These are phyloP conservation scores for Tetrapisispora fleetii DNA, from an alignment of 805 yeast genomes.

Conservation along the genomic window DNA sequence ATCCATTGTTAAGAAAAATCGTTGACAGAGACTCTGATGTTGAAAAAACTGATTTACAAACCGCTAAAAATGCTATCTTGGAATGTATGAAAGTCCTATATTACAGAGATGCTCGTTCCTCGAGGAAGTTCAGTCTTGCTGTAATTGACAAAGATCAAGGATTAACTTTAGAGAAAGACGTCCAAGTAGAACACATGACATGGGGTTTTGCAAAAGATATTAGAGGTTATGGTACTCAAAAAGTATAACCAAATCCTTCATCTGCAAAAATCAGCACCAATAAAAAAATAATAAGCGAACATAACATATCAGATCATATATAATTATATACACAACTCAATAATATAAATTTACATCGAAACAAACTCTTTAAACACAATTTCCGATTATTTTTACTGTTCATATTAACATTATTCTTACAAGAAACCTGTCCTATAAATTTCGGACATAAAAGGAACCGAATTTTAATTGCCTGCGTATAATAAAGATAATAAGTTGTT, in stretches of 20 bases:
- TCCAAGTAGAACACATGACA: constrained; percentile 63
- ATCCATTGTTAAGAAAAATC: constrained; percentile 79
- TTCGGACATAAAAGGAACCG: background rate
- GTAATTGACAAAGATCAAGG: constrained; percentile 57
- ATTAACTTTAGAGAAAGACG: constrained; percentile 53
- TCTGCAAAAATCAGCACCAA: background rate
- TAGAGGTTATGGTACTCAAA: constrained; percentile 80
- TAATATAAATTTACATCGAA: background rate
- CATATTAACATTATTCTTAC: too few relatives aligned
- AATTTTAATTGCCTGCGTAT: background rate
- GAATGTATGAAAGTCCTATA: constrained; percentile 90
- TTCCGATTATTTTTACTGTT: too few relatives aligned
- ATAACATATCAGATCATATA: background rate
- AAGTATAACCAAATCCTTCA: constrained; percentile 21
- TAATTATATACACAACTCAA: background rate
- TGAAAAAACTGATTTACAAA: constrained; percentile 53
- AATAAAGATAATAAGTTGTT: too few relatives aligned
- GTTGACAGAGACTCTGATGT: constrained; percentile 74
- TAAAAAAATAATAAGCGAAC: background rate
- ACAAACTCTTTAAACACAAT: background rate
- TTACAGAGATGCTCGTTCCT: constrained; percentile 92
- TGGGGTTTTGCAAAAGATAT: constrained; percentile 89
- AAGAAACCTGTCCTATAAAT: background rate
- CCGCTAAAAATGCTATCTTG: constrained; percentile 66
- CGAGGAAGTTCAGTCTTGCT: constrained; percentile 76